phyloP scores from a whole-genome alignment of 2,329 filamentous ascomycete genomes.

The Leptodontidium sp. region DNA sequence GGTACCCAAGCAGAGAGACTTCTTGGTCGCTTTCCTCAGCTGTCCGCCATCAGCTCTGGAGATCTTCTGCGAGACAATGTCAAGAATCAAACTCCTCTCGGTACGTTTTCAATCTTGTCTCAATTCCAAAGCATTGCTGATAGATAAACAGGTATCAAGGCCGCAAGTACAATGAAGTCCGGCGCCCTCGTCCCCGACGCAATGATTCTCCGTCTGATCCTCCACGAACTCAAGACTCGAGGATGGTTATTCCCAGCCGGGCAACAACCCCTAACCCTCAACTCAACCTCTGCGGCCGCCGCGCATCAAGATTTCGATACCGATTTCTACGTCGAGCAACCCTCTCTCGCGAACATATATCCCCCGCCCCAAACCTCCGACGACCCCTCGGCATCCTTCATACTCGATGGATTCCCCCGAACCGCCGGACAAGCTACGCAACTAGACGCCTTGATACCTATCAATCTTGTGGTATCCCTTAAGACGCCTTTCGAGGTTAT shows the following conservation, averaged over 20 bases:
- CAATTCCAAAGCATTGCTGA: conserved; percentile 23
- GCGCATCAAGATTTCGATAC: conserved; percentile 47
- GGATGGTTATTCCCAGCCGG: conserved; percentile 75
- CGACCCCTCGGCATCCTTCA: conserved; percentile 83
- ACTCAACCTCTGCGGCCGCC: conserved; percentile 45
- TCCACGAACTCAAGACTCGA: conserved; percentile 83
- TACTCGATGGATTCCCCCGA: conserved; percentile 95
- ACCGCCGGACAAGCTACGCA: conserved; percentile 81
- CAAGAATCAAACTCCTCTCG: conserved; percentile 83
- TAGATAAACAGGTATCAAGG: conserved; percentile 76
- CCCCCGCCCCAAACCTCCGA: conserved; percentile 62
- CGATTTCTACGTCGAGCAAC: conserved; percentile 42
- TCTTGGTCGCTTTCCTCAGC: conserved; percentile 84
- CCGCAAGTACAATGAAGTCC: conserved; percentile 85
- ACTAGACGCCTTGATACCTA: conserved; percentile 84
- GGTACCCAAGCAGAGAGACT: conserved; percentile 94
- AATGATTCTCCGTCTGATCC: conserved; percentile 91
- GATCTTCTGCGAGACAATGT: conserved; percentile 94
- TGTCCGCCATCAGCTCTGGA: conserved; percentile 92
- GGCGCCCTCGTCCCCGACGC: conserved; percentile 91
- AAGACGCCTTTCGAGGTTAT: conserved; percentile 88
- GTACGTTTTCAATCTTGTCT: conserved; percentile 56
- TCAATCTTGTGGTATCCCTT: conserved; percentile 91
- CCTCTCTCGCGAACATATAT: conserved; percentile 47
- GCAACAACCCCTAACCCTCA: conserved; percentile 48